Conservation (phyloP, 345 rosid species). For the Aurinia saxatilis region DNA sequence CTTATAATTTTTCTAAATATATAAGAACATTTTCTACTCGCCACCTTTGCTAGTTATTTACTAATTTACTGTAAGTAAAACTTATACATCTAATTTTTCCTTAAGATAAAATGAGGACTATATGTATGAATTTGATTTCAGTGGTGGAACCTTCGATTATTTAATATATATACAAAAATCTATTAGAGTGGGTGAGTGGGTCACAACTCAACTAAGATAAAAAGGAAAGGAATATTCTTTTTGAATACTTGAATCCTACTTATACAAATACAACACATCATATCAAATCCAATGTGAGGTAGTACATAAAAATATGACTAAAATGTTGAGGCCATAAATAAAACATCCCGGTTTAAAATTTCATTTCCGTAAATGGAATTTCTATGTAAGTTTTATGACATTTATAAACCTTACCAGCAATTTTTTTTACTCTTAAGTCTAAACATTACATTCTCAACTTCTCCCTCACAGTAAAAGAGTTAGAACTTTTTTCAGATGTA, state of each 20-base stretch:
- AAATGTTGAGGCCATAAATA: background rate
- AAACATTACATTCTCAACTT: background rate
- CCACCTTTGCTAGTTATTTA: too few relatives aligned
- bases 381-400: background rate
- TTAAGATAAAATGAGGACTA: too few relatives aligned
- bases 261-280: background rate
- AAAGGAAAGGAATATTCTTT: conserved; percentile 12
- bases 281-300: background rate
- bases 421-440: too few relatives aligned
- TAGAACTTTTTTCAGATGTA: background rate
- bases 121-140: too few relatives aligned
- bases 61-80: too few relatives aligned
- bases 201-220: conserved; percentile 14
- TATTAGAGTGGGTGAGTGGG: conserved; percentile 4
- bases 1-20: too few relatives aligned
- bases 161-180: background rate
- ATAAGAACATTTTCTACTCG: too few relatives aligned
- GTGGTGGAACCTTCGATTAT: background rate
- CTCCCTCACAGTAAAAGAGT: background rate
- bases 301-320: background rate
- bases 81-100: too few relatives aligned
- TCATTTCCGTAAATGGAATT: background rate
- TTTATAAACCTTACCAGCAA: background rate
- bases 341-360: background rate
- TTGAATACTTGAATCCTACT: background rate